Evolutionary conservation across 2,329 filamentous ascomycete species (phyloP), one percentile per base, ranked within the genome.

Genomic region (Cladosporium sp.): DNA sequence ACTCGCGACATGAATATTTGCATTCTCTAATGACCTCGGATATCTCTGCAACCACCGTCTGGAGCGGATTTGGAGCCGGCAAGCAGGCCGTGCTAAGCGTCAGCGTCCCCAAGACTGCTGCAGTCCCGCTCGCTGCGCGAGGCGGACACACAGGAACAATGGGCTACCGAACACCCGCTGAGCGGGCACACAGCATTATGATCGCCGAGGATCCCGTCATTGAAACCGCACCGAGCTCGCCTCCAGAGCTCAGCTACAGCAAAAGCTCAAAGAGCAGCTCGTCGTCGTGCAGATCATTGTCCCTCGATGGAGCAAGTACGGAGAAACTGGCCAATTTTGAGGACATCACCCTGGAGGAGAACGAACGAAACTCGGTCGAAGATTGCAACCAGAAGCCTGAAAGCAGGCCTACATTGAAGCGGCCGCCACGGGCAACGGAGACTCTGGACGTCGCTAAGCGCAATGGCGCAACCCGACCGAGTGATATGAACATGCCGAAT

Each of bases 281-380:
- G n/a, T 94, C 88, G 4, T 95, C 89, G 43, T 86, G 92, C 62
- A 85, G 85, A 59, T 95, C 90, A 32, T 84, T 86, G 50, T 83
- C 80, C 54, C 85, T 82, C 61, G 64, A 68, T 40, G 66, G 69
- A 53, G 65, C 67, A 59, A 69, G 52, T 18, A 48, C 72, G 20
- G 82, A 84, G 62, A 88, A 95, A 63, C 80, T 85, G 51, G 83
- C 82, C 56, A 84, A 96, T 67, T 96, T 96, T 62, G 92, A 97
- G 67, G 92, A 96, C 57, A 95, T 96, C 65, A 88, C 86, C 11
- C 80, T 97, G 25, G 85, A 90, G 53, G 84, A 87, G 32, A 50
- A 48, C 18, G 53, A 49, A 20, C 53, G 57, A 18, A 58, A 62
- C 29, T 55, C 58, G 4, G 78, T 78, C 30, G 79, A 79, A 55